Evolutionary conservation across 139 green algal species (phyloP).

Genomic region (Tetradesmus lagerheimii): DNA sequence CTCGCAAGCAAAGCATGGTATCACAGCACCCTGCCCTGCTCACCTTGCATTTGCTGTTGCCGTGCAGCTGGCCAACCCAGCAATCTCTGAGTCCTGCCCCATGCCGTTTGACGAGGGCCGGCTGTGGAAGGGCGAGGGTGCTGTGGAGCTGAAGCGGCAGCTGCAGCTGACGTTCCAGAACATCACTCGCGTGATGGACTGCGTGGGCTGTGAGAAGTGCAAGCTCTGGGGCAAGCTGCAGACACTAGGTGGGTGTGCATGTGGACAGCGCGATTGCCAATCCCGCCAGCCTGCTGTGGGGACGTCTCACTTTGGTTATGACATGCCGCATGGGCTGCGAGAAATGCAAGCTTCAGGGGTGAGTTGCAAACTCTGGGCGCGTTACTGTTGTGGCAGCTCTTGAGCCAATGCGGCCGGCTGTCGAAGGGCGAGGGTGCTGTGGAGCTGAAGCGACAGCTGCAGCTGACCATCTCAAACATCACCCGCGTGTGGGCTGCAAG

Average conservation of each 20-base stretch:
- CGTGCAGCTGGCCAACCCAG: constrained; percentile 69
- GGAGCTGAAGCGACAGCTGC: constrained; percentile 79
- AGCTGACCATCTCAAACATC: constrained; percentile 92
- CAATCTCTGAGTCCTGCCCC: constrained; percentile 81
- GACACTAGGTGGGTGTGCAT: constrained; percentile 78
- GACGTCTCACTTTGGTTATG: too few species aligned
- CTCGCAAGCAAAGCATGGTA: too few species aligned
- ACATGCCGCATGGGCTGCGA: constrained; percentile 91
- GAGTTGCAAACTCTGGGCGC: constrained; percentile 96
- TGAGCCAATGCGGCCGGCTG: too few species aligned
- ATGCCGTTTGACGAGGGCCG: constrained; percentile 94
- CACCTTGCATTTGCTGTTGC: neutral
- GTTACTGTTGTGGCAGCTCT: too few species aligned
- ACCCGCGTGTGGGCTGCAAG: constrained; percentile 95
- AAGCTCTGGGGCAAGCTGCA: constrained; percentile 99
- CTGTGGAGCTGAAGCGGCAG: constrained; percentile 71
- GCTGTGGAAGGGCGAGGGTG: constrained; percentile 87
- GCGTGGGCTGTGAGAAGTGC: constrained; percentile 99
- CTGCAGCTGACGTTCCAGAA: constrained; percentile 90
- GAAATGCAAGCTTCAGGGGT: constrained; percentile 99
- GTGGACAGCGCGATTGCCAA: neutral
- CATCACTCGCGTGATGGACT: constrained; percentile 98
- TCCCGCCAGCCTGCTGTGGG: too few species aligned
- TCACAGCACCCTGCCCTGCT: too few species aligned
- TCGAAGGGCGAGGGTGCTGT: constrained; percentile 83